A percentile compares a stretch with the other conserved stretches of the same genome.
Evolutionary conservation across 495 filamentous ascomycete genomes (phyloP).

Genomic region (Penicillium diatomitis): DNA sequence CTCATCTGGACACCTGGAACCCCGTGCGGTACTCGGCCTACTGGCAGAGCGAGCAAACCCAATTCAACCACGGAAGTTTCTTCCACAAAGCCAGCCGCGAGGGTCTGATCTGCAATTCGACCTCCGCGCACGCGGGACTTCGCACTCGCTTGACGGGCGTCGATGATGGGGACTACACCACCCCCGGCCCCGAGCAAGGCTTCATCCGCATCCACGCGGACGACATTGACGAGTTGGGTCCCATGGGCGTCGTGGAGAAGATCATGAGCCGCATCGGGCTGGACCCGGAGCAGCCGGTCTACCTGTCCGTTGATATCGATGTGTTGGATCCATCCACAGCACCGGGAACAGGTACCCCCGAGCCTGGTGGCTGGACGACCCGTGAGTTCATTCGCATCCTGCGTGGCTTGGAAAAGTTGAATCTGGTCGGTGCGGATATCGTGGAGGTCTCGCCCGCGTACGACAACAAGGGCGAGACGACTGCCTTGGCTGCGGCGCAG

Average conservation of each 20-base stretch:
- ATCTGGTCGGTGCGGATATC: conserved; percentile 66
- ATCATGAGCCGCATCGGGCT: conserved; percentile 54
- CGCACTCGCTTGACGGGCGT: conserved; percentile 61
- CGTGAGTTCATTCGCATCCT: conserved; percentile 62
- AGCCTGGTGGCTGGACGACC: conserved; percentile 67
- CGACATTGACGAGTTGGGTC: conserved; percentile 62
- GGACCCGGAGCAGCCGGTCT: conserved; percentile 57
- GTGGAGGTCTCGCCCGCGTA: conserved; percentile 85
- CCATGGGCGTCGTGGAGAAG: conserved; percentile 43
- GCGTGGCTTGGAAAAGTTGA: conserved; percentile 59
- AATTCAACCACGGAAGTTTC: conserved; percentile 79
- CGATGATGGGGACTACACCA: conserved; percentile 56
- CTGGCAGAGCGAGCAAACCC: conserved; percentile 59
- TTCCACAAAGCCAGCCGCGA: conserved; percentile 76
- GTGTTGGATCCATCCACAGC: conserved; percentile 64
- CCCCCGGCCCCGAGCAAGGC: conserved; percentile 46
- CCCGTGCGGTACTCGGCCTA: conserved; percentile 66
- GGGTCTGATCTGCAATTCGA: conserved; percentile 57
- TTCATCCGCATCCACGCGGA: conserved; percentile 58
- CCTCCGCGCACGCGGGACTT: conserved; percentile 69
- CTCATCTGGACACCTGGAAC: conserved; percentile 77
- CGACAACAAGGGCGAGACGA: conserved; percentile 75
- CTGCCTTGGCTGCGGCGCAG: conserved; percentile 75
- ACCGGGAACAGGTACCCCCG: conserved; percentile 65
- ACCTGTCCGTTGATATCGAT: conserved; percentile 69